Evolutionary conservation across 768 basidiomycete species (phyloP), one percentile per base, ranked within the genome.

Genomic region (Lentinula boryana): DNA sequence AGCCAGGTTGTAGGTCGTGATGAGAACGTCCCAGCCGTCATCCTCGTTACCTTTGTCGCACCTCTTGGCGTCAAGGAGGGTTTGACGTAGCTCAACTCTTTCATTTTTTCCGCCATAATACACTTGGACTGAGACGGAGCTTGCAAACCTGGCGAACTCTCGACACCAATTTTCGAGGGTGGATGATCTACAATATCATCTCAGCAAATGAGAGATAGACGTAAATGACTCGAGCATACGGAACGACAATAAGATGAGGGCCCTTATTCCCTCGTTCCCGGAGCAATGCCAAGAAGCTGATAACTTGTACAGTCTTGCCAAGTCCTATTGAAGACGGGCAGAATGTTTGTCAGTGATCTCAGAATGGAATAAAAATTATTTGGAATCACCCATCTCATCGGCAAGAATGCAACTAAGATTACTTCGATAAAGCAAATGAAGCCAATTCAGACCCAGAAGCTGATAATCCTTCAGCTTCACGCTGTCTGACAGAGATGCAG

Each of bases 141-240:
- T 95, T 2, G 91, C 91, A 68, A 99, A 99, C 36, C 87, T 85
- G 27, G 86, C 83, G 69, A 99, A 98, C 74, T 99, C 97, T 65
- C 97, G 84, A 72, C 93, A 91, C 97, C 97, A 99, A 68, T 99
- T 99, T 72, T 99, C 97, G 27, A 98, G 77, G 0, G 95, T 98
- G 3, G 96, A 98, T 3, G 96, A 93, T 33, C 93, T 95, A 63
- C 9, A 59, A 10, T 44, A 43, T 12, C 12, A 56, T 46, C 27
- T 50, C 16, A 48, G 55, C 61, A 53, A 61, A 53, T 38, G 36
- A 8, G 58, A 62, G 60, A 62, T 60, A 57, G 18, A 43, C 41
- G 36, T 46, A 44, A 9, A 18, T 16, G 31, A 48, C 18, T 48
- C 2, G 21, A 49, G 43, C 33, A 27, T 27, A 98, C 88, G 97